phyloP scores from a whole-genome alignment of 345 rosid genomes.

The Populus deltoides region DNA sequence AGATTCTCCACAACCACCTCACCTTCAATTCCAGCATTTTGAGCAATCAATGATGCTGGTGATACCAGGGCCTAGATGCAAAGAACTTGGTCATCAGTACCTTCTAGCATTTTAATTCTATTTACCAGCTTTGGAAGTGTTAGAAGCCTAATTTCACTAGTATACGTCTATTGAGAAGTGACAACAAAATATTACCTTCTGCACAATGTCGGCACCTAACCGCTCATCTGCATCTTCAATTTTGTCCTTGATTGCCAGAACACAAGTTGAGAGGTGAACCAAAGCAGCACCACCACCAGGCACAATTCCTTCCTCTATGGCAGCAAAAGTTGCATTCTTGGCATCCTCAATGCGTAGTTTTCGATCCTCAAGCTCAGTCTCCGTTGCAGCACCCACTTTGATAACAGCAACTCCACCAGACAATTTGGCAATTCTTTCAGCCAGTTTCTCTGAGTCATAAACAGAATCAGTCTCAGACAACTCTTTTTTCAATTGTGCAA shows the following conservation, averaged over 20 bases:
- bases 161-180: neutral
- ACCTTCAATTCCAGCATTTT: constrained; percentile 93
- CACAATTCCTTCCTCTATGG: constrained; percentile 96
- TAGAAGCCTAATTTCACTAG: neutral
- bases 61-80: constrained; percentile 68
- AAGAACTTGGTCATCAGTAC: neutral
- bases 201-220: constrained; percentile 92
- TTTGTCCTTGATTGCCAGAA: constrained; percentile 73
- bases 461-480: constrained; percentile 85
- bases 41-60: constrained; percentile 87
- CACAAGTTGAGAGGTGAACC: constrained; percentile 70
- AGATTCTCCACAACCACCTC: constrained; percentile 93
- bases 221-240: constrained; percentile 79
- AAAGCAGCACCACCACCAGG: constrained; percentile 96
- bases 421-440: constrained; percentile 92
- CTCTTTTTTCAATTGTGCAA: constrained; percentile 82
- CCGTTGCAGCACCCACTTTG: constrained; percentile 98
- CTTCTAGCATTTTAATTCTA: neutral
- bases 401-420: constrained; percentile 98
- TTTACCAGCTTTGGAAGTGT: too few species aligned
- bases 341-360: constrained; percentile 96
- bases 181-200: constrained; percentile 51
- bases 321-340: constrained; percentile 95
- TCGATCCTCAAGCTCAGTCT: constrained; percentile 94
- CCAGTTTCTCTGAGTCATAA: constrained; percentile 81